Evolutionary conservation across 805 yeast species (phyloP), one percentile per base, ranked within the genome.

Genomic region (Candida corydali): DNA sequence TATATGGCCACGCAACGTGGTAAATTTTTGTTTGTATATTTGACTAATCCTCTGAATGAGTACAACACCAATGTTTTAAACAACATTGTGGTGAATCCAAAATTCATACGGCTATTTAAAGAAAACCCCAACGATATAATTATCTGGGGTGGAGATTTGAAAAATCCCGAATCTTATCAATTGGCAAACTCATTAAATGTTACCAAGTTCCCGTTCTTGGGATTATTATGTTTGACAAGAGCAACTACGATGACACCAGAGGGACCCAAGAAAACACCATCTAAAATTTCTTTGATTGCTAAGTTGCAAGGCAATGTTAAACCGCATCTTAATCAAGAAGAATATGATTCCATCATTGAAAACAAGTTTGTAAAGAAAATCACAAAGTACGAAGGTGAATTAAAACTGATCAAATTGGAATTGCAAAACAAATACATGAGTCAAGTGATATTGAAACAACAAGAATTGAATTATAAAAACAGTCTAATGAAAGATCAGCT

Each of bases 61-160:
- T 77, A 78, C 35, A 67, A 80, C 1, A 56, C 63, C 22, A 55
- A 56, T 3, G 78, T 83, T 43, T 73, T 80, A 33, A 57, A 69
- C 10, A 69, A 70, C 8, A 70, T 86, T 3, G 54, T 87, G 32
- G 61, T 78, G 29, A 66, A 75, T 40, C 70, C 67, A 2, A 57
- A 55, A 17, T 76, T 85, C 37, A 60, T 75, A 10, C 56, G 65
- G 4, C 36, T 63, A 2, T 64, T 63, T 32, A 38, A 51, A 12
- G 40, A 44, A n/a, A 3, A 26, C 4, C 25, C 65, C 70, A 36
- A 45, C 6, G 72, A 84, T 30, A 54, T 81, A 2, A 45, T 86
- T 3, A 59, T 86, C 2, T 91, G 98, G 98, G 95, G 89, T 28
- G 96, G 96, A 7, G 82, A 86, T 52, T 75, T 83, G 17, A 72